Base-by-base conservation (phyloP, 192 early-diverging fungal genomes). In the Backusella liffmaniae region DNA sequence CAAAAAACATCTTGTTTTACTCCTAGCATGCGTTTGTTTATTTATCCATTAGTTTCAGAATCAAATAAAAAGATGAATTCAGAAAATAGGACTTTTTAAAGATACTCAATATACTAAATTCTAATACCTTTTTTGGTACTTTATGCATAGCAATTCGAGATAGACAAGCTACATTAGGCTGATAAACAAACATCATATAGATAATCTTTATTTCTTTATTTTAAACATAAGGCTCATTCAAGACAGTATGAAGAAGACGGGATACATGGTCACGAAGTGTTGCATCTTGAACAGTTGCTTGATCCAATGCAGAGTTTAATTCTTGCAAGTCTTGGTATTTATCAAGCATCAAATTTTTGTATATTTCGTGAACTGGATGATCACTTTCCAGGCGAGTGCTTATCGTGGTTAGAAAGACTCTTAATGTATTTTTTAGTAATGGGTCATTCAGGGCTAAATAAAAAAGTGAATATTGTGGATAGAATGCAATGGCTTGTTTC, bases 371-470 rank as follows among this genome's bases (percentile, higher is more conserved):
- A 5, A 69, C 26, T 9, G 36, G 32, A 35, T 67, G 66, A 1
- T 35, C n/a, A 23, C 36, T n/a, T 41, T 41, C 37, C 4, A 21
- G 67, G 21, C 37, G 56, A 12, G 35, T 41, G 18, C 21, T 41
- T 37, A 69, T n/a, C 13, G 67, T 69, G 4, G 35, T 21, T 13
- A 69, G 6, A 21, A 39, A 69, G n/a, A 69, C 35, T 41, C 67
- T 69, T 12, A 69, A 2, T 41, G 67, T 23, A 69, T 69, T 69
- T n/a, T 69, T 69, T 23, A 69, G 3, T 41, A 69, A 39, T 10
- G 21, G 7, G 0, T 69, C n/a, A 69, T 12, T 23, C 21, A 69
- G 10, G 4, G 10, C 67, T 69, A 69, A 13, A 36, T 13, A 67
- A 16, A 16, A 5, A 66, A 66, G 36, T 32, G 32, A 32, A 32